These are phyloP conservation scores for Alisma plantagoaquatica DNA, from an alignment of 106 monocot genomes.

Conservation along the genomic window DNA sequence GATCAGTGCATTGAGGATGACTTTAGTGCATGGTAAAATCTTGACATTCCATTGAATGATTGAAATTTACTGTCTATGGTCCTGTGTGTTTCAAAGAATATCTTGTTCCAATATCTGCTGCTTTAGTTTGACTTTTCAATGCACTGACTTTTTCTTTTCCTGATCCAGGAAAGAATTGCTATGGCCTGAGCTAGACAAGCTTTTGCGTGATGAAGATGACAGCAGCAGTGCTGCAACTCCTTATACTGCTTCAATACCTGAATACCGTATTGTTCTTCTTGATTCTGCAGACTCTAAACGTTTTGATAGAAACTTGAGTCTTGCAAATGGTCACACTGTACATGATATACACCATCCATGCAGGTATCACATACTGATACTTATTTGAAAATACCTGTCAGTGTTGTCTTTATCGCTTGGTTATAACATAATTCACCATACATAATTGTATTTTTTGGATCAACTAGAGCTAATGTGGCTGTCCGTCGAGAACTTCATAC, in stretches of 20 bases:
- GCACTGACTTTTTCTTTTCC: too few species aligned
- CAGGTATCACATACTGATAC: too few species aligned
- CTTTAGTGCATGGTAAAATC: too few species aligned
- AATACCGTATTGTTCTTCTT: conserved; percentile 46
- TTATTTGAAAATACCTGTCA: not conserved
- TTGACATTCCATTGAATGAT: too few species aligned
- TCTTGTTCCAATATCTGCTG: too few species aligned
- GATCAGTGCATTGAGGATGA: too few species aligned
- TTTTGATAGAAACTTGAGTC: conserved; percentile 9
- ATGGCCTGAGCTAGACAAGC: conserved; percentile 61
- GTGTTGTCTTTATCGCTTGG: not conserved
- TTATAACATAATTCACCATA: not conserved
- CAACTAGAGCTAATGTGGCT: conserved; percentile 60
- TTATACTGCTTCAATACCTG: conserved; percentile 54
- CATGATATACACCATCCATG: conserved; percentile 63
- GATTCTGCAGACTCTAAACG: conserved; percentile 26
- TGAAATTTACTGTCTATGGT: too few species aligned
- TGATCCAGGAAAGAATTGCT: conserved; percentile 44
- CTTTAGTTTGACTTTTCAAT: too few species aligned
- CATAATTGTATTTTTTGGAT: not conserved
- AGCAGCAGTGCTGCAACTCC: conserved; percentile 20
- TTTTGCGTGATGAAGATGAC: conserved; percentile 54
- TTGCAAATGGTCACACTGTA: conserved; percentile 51
- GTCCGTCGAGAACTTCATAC: conserved; percentile 78
- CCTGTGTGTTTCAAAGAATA: too few species aligned